Evolutionary conservation across 306 rosid genomes (phyloP).

Genomic region (Sicyos edulis): DNA sequence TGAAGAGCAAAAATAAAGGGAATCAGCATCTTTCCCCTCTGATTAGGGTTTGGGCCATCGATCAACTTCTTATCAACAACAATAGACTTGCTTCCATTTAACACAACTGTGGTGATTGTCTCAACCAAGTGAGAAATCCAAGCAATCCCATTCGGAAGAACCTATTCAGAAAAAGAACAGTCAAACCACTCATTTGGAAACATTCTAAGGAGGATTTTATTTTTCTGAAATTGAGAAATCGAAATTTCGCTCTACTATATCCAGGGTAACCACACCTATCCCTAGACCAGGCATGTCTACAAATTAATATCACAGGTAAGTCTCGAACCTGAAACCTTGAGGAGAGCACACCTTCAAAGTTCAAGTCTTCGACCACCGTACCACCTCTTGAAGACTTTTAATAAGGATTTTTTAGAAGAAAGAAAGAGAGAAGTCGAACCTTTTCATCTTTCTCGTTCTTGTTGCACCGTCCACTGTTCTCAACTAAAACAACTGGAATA

Average conservation of each 20-base stretch:
- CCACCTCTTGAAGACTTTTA: too few relatives aligned
- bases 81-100: conserved; percentile 59
- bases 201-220: not conserved
- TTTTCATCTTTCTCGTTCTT: conserved; percentile 76
- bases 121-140: conserved; percentile 83
- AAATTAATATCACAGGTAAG: too few relatives aligned
- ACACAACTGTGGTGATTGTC: conserved; percentile 54
- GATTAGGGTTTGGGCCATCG: conserved; percentile 90
- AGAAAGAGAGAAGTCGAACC: conserved; percentile 37
- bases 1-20: conserved; percentile 58
- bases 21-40: conserved; percentile 63
- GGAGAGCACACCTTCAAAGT: too few relatives aligned
- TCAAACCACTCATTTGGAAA: too few relatives aligned
- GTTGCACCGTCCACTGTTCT: conserved; percentile 91
- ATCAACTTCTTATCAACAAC: conserved; percentile 69
- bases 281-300: too few relatives aligned
- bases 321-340: too few relatives aligned
- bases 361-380: too few relatives aligned
- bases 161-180: conserved; percentile 42
- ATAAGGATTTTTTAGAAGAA: not conserved
- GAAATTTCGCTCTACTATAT: too few relatives aligned
- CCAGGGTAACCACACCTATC: too few relatives aligned
- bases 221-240: too few relatives aligned
- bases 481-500: conserved; percentile 79
- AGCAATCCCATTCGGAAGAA: conserved; percentile 81